phyloP scores from a whole-genome alignment of 805 yeast genomes.

The Blastobotrys americana region DNA sequence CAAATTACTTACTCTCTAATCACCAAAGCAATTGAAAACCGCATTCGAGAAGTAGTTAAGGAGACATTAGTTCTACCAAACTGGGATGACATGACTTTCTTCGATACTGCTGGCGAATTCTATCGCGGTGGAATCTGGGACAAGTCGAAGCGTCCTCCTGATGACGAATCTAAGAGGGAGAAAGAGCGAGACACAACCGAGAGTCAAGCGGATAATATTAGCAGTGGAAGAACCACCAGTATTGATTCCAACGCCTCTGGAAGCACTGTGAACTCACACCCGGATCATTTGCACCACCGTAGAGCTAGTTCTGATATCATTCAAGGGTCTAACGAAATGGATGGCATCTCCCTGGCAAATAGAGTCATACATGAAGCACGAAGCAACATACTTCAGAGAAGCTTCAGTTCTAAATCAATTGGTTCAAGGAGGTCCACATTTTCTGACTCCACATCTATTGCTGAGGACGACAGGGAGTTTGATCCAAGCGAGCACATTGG shows the following conservation, averaged over 20 bases:
- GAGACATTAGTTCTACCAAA: slow-evolving; percentile 78
- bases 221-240: background rate
- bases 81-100: slow-evolving; percentile 82
- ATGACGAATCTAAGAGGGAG: slow-evolving; percentile 1
- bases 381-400: background rate
- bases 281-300: too few species aligned
- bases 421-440: background rate
- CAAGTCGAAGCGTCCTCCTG: slow-evolving; percentile 27
- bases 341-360: background rate
- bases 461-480: slow-evolving; percentile 6
- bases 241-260: background rate
- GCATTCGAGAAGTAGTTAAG: slow-evolving; percentile 68
- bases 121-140: slow-evolving; percentile 96
- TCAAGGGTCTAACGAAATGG: background rate
- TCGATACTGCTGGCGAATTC: slow-evolving; percentile 54
- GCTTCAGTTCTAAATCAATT: background rate
- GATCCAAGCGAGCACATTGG: slow-evolving; percentile 16
- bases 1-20: slow-evolving; percentile 71
- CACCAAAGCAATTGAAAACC: slow-evolving; percentile 71
- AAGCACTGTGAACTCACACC: too few species aligned
- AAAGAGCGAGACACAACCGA: background rate
- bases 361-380: background rate
- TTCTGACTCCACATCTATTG: background rate
- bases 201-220: background rate
- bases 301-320: too few species aligned